Conservation (phyloP, 257 asterid genomes). For the Forsythia viridissima region DNA sequence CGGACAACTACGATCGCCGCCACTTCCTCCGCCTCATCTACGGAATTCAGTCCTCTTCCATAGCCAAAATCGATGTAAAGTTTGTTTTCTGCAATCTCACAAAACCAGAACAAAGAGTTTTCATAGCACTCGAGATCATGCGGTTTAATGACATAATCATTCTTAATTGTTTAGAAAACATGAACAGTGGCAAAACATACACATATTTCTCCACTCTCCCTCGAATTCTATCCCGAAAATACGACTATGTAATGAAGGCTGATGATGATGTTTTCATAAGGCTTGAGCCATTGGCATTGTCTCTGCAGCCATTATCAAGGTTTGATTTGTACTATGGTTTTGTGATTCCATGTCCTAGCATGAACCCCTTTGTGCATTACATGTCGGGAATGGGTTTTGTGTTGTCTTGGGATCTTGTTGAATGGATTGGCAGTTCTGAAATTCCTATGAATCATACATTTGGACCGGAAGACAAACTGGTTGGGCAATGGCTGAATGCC, state of each 20-base stretch:
- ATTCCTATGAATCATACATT: constrained; percentile 45
- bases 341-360: constrained; percentile 76
- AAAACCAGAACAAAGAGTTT: constrained; percentile 44
- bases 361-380: constrained; percentile 68
- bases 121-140: constrained; percentile 64
- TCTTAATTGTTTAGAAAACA: constrained; percentile 64
- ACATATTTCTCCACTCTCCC: constrained; percentile 73
- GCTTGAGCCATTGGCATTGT: constrained; percentile 48
- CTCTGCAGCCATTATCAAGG: constrained; percentile 54
- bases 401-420: constrained; percentile 78
- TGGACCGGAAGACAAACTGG: constrained; percentile 79
- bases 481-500: constrained; percentile 62
- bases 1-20: constrained; percentile 61
- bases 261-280: constrained; percentile 78
- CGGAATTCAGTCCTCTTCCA: constrained; percentile 46
- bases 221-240: constrained; percentile 33
- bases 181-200: constrained; percentile 73
- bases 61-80: constrained; percentile 52
- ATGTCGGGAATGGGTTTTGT: constrained; percentile 89
- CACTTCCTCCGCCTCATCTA: constrained; percentile 78
- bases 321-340: constrained; percentile 68
- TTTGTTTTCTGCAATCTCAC: constrained; percentile 69
- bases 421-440: constrained; percentile 53
- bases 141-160: constrained; percentile 62
- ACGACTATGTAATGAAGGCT: constrained; percentile 81